A percentile compares a stretch with the other conserved stretches of the same genome.
Conservation (phyloP, 257 asterid genomes). For the Gentiana dahurica region DNA sequence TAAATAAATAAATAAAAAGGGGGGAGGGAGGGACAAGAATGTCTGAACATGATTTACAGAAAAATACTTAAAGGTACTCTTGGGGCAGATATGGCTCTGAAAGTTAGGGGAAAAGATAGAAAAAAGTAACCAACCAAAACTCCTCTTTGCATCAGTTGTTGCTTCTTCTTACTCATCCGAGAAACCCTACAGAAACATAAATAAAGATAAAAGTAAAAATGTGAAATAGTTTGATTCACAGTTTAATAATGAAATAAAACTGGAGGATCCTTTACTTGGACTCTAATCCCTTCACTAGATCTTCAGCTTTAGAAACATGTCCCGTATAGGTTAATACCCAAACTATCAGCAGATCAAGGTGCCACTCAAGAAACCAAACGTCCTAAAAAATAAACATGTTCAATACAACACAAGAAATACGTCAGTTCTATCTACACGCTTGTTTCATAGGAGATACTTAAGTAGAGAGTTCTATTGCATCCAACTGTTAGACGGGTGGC, state of each 20-base stretch:
- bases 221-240: neutral
- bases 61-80: too few relatives aligned
- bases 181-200: conserved; percentile 37
- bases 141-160: conserved; percentile 44
- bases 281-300: conserved; percentile 53
- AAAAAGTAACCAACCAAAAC: conserved; percentile 37
- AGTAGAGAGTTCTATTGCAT: too few relatives aligned
- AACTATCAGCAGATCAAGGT: conserved; percentile 69
- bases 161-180: conserved; percentile 65
- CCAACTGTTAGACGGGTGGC: too few relatives aligned
- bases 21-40: too few relatives aligned
- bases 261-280: conserved; percentile 36
- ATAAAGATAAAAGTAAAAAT: conserved; percentile 3
- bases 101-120: neutral
- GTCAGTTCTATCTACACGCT: too few relatives aligned
- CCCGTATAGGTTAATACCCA: conserved; percentile 63
- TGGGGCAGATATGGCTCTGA: neutral
- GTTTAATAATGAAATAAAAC: neutral
- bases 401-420: conserved; percentile 7
- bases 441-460: too few relatives aligned
- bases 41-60: too few relatives aligned
- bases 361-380: conserved; percentile 89
- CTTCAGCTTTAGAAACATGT: conserved; percentile 51
- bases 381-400: conserved; percentile 29
- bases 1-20: too few relatives aligned